Evolutionary conservation across 305 asterid genomes (phyloP), one percentile per base, ranked within the genome.

Genomic region (Fraxinus platypoda): DNA sequence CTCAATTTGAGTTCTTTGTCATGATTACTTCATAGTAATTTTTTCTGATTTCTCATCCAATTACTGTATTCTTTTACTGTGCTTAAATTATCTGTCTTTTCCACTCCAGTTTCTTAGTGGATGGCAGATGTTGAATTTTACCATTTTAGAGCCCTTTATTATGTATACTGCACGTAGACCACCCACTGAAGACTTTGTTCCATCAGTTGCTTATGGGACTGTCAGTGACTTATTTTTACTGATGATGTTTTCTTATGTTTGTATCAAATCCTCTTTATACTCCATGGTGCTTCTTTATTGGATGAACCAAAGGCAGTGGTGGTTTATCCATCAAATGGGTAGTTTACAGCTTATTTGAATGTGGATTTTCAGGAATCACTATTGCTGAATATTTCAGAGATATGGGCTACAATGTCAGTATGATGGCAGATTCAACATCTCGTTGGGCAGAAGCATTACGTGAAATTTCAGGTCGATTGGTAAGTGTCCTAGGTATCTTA

Each of bases 341-440:
- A 25, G 54, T 62, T 73, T 35, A 78, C 73, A 23, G 30, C 80
- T 54, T 37, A 25, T 86, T 37, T 77, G 66, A 75, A 68, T 87
- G 72, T 90, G 81, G 72, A 81, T 89, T 84, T 88, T 75, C 95
- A 96, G 99, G 99, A 83, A 96, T 96, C 82, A 95, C 98, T 19
- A 90, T 95, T 78, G 99, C 99, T 77, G 99, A 95, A 86, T 95
- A 95, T 84, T 95, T 95, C 85, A 94, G 99, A 93, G 99, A 95
- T 84, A 95, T 95, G 99, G 99, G 99, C 57, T 95, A 95, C 92
- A 95, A 95, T 87, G 99, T 95, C 82, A 94, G 99, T 88, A 95
- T 95, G 99, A 95, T 95, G 99, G 98, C 99, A 82, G 99, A 95
- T 87, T 95, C 98, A 38, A 95, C 99, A n/a, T 95, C 99, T 80